These are phyloP conservation scores for Chimonanthus praecox DNA, from an alignment of 164 flowering plant species.

Conservation along the genomic window DNA sequence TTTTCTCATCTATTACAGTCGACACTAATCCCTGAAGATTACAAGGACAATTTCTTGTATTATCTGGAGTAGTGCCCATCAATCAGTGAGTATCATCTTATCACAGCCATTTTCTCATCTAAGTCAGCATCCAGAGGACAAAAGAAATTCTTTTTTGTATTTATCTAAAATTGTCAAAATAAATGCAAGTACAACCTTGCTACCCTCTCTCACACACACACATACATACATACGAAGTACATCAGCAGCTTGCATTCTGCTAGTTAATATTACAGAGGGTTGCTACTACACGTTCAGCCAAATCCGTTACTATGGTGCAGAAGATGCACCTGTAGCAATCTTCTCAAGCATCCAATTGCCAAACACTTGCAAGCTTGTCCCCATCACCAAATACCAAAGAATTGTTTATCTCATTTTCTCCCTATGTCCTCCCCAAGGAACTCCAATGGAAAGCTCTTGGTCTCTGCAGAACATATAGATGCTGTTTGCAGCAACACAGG, in stretches of 20 bases:
- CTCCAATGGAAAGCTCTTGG: background rate
- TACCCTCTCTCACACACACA: background rate
- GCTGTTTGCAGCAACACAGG: constrained; percentile 63
- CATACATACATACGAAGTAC: background rate
- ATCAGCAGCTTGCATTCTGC: background rate
- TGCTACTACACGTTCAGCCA: background rate
- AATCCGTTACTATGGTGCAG: background rate
- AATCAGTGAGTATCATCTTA: too few relatives aligned
- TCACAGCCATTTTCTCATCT: too few relatives aligned
- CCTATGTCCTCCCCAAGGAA: background rate
- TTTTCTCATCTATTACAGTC: too few relatives aligned
- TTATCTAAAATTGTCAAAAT: background rate
- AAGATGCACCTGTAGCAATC: background rate
- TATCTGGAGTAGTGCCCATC: too few relatives aligned
- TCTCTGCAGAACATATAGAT: constrained; percentile 29
- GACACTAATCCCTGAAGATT: too few relatives aligned
- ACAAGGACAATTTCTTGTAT: too few relatives aligned
- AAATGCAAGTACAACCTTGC: background rate
- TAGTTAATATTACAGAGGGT: background rate
- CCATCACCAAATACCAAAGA: background rate
- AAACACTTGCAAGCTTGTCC: background rate
- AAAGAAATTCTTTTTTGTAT: background rate
- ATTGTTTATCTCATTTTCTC: background rate
- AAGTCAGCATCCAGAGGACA: too few relatives aligned
- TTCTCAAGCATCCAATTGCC: background rate